phyloP scores from a whole-genome alignment of 2,329 filamentous ascomycete genomes.

The Pseudopyricularia javanii region DNA sequence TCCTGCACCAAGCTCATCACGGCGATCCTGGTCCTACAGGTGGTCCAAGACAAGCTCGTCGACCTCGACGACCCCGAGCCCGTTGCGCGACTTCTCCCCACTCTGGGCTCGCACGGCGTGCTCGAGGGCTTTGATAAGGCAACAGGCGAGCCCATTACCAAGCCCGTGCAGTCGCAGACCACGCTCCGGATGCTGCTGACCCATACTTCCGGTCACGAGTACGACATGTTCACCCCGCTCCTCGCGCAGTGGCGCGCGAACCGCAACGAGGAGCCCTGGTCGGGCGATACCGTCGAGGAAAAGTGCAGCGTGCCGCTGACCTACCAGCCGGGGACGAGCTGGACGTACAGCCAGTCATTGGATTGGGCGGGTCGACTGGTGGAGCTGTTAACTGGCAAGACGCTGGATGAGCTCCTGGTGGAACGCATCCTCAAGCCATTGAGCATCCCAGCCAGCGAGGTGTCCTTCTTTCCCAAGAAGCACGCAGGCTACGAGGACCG shows the following conservation, averaged over 20 bases:
- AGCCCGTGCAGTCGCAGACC: constrained; percentile 19
- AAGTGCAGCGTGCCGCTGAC: constrained; percentile 28
- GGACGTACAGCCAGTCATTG: constrained; percentile 33
- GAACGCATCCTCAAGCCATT: constrained; percentile 30
- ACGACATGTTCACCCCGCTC: constrained; percentile 38
- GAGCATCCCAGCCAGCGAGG: constrained; percentile 13
- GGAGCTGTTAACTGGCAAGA: neutral
- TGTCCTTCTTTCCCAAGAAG: neutral
- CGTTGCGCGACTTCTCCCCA: neutral
- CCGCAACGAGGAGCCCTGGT: constrained; percentile 17
- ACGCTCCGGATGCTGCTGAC: constrained; percentile 45
- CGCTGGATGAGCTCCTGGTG: constrained; percentile 29
- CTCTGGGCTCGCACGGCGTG: neutral
- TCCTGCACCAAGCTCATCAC: neutral
- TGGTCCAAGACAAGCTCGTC: neutral
- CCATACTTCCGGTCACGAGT: constrained; percentile 45
- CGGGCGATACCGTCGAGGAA: constrained; percentile 16
- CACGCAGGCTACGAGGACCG: neutral
- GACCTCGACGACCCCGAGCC: neutral
- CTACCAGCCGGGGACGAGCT: constrained; percentile 32
- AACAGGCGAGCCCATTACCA: constrained; percentile 26
- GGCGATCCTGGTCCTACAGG: neutral
- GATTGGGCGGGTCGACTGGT: constrained; percentile 27
- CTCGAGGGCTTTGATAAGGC: neutral
- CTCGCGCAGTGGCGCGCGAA: constrained; percentile 34